Conservation (phyloP, 2,329 filamentous ascomycete genomes). For the Penicillium fuscoglaucum region DNA sequence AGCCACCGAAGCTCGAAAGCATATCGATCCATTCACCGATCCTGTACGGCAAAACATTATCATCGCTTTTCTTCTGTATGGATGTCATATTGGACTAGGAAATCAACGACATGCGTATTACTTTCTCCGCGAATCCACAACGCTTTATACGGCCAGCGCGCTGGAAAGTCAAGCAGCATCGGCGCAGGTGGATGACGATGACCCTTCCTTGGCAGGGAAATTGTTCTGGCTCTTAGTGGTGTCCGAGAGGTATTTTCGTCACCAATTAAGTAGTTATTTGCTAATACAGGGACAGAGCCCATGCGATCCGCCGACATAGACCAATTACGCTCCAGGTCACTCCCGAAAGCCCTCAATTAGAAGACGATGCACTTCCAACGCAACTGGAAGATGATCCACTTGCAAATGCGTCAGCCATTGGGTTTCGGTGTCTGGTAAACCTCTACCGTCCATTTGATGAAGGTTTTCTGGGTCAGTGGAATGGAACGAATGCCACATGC, state of each 20-base stretch:
- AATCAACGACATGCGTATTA: constrained; percentile 73
- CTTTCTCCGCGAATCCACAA: constrained; percentile 70
- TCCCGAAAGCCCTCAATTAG: constrained; percentile 52
- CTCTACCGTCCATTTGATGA: constrained; percentile 65
- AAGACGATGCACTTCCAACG: constrained; percentile 52
- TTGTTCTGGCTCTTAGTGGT: constrained; percentile 68
- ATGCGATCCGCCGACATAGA: constrained; percentile 63
- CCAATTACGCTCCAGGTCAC: constrained; percentile 63
- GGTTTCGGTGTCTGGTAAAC: constrained; percentile 61
- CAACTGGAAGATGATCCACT: constrained; percentile 51
- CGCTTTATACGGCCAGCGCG: constrained; percentile 59
- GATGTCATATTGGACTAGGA: constrained; percentile 65
- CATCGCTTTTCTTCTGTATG: constrained; percentile 71
- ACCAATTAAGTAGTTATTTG: background rate
- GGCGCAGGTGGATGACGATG: constrained; percentile 55
- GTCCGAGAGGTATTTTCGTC: constrained; percentile 57
- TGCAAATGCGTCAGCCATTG: constrained; percentile 56
- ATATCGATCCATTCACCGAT: constrained; percentile 22
- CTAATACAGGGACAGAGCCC: constrained; percentile 49
- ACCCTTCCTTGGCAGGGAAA: constrained; percentile 42
- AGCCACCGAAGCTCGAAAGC: constrained; percentile 26
- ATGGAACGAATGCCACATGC: constrained; percentile 52
- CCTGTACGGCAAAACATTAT: constrained; percentile 47
- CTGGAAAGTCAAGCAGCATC: constrained; percentile 41
- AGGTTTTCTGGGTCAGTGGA: constrained; percentile 64